Base-by-base conservation (phyloP, 2,329 filamentous ascomycete genomes). In the Nothopassalora personata region DNA sequence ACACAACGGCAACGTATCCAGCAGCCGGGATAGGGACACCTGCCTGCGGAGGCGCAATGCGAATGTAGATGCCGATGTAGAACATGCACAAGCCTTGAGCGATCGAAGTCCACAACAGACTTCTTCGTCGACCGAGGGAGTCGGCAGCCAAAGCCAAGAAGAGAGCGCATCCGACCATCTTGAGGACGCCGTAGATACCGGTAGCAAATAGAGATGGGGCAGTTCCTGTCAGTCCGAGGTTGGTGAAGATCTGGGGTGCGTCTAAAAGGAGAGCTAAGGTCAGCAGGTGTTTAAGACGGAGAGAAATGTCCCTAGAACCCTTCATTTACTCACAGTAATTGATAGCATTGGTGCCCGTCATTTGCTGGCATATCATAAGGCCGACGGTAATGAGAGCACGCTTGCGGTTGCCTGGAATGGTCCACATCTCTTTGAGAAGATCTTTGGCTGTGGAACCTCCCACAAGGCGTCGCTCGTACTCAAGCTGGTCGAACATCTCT, bases 141-240 rank as follows among this genome's bases (percentile, higher is more conserved):
- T 90, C 88, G 60, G 65, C 88, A 4, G 91, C 81, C 79, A 92
- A 90, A 64, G 87, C 69, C 28, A 90, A 78, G 77, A 90, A 90
- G 55, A 79, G 69, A 5, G 81, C 78, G 68, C 85, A 88, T 43
- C 83, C 82, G 9, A 79, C 73, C 74, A 87, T 85, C 72, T 90
- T 90, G 57, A 89, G 83, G 56, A 90, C 80, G 28, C 87, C 87
- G 69, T 90, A 90, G 64, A 90, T 82, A 45, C 88, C 87, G 0
- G 87, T 90, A 4, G 88, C 86, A 70, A 90, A 88, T 27, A 90
- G 81, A 18, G 82, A 83, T 45, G 81, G 79, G 43, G 80, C 72
- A 5, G 80, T 84, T 11, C 78, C 80, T 0, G 68, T 75, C 57
- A 90, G 79, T 18, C 87, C 87, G 2, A 90, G 77, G 64, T 83